A percentile compares a stretch with the other conserved stretches of the same genome.
Evolutionary conservation across 495 filamentous ascomycete genomes (phyloP).

Genomic region (Bombardia bombarda): DNA sequence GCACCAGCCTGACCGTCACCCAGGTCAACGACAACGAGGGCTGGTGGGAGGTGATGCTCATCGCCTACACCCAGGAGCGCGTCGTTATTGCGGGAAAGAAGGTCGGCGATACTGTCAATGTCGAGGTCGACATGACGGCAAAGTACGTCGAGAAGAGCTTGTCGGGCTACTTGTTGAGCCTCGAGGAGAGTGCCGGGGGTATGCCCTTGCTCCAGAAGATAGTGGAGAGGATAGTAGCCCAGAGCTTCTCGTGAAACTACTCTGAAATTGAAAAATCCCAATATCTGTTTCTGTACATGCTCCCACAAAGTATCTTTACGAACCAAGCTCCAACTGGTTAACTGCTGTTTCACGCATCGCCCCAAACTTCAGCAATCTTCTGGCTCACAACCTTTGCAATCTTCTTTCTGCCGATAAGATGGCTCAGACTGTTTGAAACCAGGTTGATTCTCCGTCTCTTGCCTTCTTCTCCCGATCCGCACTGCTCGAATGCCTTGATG

Average conservation of each 20-base stretch:
- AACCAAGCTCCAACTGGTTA: too few relatives aligned
- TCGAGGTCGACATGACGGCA: slow-evolving; percentile 96
- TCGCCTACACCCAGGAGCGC: slow-evolving; percentile 94
- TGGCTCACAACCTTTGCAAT: slow-evolving; percentile 54
- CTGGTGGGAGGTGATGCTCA: slow-evolving; percentile 99
- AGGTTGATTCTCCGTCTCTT: slow-evolving; percentile 44
- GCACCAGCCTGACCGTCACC: slow-evolving; percentile 92
- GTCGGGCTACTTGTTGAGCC: slow-evolving; percentile 53
- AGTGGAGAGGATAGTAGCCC: slow-evolving; percentile 69
- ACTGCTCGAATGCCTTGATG: slow-evolving; percentile 56
- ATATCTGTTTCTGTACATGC: too few relatives aligned
- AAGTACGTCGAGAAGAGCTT: slow-evolving; percentile 99
- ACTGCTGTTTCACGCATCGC: slow-evolving; percentile 20
- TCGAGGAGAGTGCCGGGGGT: slow-evolving; percentile 37
- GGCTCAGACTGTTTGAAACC: slow-evolving; percentile 43
- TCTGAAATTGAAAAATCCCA: too few relatives aligned
- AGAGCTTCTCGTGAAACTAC: slow-evolving; percentile 43
- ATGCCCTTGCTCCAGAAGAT: slow-evolving; percentile 71
- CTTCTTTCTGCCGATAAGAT: slow-evolving; percentile 60
- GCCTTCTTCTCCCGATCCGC: slow-evolving; percentile 34
- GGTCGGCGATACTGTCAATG: slow-evolving; percentile 81
- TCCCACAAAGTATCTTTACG: too few relatives aligned
- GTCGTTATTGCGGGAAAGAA: slow-evolving; percentile 77
- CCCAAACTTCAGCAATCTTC: slow-evolving; percentile 73
- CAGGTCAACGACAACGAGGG: slow-evolving; percentile 65